Evolutionary conservation across 495 filamentous ascomycete genomes (phyloP).

Genomic region (Aspergillus carlsbadensis): DNA sequence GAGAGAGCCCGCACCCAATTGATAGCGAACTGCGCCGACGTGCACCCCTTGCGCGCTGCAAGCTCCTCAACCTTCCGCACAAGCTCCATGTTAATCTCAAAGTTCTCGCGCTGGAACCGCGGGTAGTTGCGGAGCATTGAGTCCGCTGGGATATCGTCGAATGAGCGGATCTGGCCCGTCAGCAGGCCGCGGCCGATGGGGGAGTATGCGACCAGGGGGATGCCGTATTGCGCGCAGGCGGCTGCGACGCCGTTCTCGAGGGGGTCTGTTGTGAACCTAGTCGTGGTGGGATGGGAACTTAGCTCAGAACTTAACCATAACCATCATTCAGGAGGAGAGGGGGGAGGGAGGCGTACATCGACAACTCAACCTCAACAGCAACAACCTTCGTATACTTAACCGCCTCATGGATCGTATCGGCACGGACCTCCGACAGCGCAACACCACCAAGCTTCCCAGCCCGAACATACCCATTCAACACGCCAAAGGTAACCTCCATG

Average conservation of each 20-base stretch:
- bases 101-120: conserved; percentile 67
- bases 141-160: conserved; percentile 59
- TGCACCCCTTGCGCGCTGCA: conserved; percentile 67
- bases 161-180: conserved; percentile 61
- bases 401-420: conserved; percentile 72
- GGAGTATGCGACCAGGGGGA: conserved; percentile 70
- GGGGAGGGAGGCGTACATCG: conserved; percentile 51
- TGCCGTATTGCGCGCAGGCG: conserved; percentile 66
- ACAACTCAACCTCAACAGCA: conserved; percentile 79
- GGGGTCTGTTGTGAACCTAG: conserved; percentile 47
- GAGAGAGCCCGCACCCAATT: conserved; percentile 63
- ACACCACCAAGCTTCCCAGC: conserved; percentile 80
- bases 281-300: too few species aligned
- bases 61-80: conserved; percentile 63
- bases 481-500: conserved; percentile 55
- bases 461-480: conserved; percentile 63
- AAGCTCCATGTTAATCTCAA: conserved; percentile 71
- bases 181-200: conserved; percentile 53
- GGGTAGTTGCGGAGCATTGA: conserved; percentile 56
- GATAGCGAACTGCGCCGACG: conserved; percentile 74
- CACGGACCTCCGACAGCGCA: conserved; percentile 68
- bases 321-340: too few species aligned
- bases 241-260: conserved; percentile 71
- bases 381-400: conserved; percentile 37
- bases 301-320: too few species aligned